Percentiles rank a stretch among this genome's conserved stretches.
Evolutionary conservation across 2,329 filamentous ascomycete genomes (phyloP).

Genomic region (Thielaviopsis populi): DNA sequence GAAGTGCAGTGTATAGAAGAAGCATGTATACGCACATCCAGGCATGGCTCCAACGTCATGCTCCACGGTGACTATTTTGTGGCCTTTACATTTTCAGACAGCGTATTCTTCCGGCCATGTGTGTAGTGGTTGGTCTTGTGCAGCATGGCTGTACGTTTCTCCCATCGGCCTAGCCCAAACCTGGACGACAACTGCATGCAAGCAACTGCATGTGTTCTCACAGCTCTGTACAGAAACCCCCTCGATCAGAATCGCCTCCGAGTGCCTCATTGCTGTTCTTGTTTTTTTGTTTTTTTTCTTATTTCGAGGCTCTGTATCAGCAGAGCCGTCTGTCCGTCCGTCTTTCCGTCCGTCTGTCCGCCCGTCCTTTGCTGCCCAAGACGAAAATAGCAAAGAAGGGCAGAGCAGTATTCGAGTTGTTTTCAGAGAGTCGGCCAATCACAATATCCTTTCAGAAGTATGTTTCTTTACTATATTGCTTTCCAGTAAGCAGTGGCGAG

Average conservation of each 20-base stretch:
- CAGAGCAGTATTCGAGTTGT: background rate
- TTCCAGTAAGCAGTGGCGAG: background rate
- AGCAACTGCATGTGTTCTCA: background rate
- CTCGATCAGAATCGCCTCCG: background rate
- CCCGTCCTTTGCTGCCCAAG: constrained; percentile 1
- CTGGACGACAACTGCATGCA: no score
- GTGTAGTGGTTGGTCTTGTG: no score
- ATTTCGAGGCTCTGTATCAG: background rate
- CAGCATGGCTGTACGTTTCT: no score
- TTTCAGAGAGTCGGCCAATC: background rate
- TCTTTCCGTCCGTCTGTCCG: background rate
- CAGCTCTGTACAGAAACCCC: background rate
- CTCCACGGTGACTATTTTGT: background rate
- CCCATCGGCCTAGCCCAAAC: no score
- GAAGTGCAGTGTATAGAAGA: background rate
- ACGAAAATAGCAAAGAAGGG: background rate
- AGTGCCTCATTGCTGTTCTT: background rate
- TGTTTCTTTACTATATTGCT: background rate
- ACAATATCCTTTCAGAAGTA: background rate
- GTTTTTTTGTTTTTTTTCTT: background rate
- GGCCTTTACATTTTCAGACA: background rate
- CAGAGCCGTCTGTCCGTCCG: background rate
- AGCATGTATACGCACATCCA: background rate
- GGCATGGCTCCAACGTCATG: background rate
- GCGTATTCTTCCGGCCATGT: no score